Evolutionary conservation across 2,329 filamentous ascomycete species (phyloP), one percentile per base, ranked within the genome.

Genomic region (Ascochyta clinopodiicola): DNA sequence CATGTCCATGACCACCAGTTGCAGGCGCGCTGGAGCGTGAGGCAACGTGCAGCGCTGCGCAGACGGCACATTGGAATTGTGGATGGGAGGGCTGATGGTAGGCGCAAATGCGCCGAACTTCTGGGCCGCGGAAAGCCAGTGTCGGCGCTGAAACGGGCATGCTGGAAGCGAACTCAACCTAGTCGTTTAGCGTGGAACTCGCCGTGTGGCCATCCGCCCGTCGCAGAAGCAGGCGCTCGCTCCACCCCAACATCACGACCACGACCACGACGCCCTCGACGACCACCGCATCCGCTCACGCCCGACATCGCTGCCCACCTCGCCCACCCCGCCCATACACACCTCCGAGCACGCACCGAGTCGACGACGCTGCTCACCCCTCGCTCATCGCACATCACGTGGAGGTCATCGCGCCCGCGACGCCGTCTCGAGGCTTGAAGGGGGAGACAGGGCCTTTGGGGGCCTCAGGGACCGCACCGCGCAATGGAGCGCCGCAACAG

Each of bases 401-500:
- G 48, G 50, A 56, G 21, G 46, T 55, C 53, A 37, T 44, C 40
- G 61, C 56, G 60, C 51, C 59, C 42, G 61, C 56, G 61, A 55
- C 60, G 57, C 59, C 55, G 39, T 38, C 57, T 61, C 60, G 64
- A 60, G 66, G 58, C 54, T 51, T 54, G 55, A 39, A 62, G 58
- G 64, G 66, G 66, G 61, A 48, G 56, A 62, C 32, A 63, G 59
- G 60, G 66, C 69, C 69, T 63, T 54, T 48, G 62, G 60, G 69
- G 67, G 68, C 64, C 60, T 63, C 56, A 67, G 63, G 66, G 64
- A 73, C 63, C 55, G 56, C 63, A 53, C 59, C 60, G 62, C 71
- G 74, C 69, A 48, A 78, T 78, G 75, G 69, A 74, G 45, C 68
- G 72, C 67, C 74, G 70, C 61, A 71, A 68, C 58, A 61, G 64